These are phyloP conservation scores for Dictyostelium intermedium DNA, from an alignment of 78 protist species.

Conservation along the genomic window DNA sequence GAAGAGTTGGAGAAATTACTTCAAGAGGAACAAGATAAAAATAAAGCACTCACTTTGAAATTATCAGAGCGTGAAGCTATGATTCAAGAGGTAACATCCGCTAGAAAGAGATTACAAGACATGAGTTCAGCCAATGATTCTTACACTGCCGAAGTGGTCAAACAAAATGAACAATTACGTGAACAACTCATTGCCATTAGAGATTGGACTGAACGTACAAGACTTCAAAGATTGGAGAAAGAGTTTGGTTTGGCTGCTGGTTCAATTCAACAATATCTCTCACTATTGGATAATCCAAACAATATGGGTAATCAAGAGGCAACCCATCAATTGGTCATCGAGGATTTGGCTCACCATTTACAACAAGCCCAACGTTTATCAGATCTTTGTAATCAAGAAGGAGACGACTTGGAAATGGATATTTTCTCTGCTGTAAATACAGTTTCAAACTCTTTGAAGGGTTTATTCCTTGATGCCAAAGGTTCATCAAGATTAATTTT, in stretches of 20 bases:
- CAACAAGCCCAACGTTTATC: conserved; percentile 27
- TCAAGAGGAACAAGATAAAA: conserved; percentile 73
- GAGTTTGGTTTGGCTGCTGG: conserved; percentile 31
- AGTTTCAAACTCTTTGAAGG: conserved; percentile 21
- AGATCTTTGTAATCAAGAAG: conserved; percentile 24
- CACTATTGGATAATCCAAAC: conserved; percentile 68
- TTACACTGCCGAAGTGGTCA: conserved; percentile 64
- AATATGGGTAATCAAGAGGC: conserved; percentile 79
- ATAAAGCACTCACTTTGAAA: conserved; percentile 28
- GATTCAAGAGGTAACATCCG: conserved; percentile 39
- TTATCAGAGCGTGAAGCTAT: conserved; percentile 68
- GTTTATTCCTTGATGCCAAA: conserved; percentile 69
- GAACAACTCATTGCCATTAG: conserved; percentile 57
- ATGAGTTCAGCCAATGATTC: conserved; percentile 11
- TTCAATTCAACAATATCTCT: not conserved
- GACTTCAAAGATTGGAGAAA: conserved; percentile 34
- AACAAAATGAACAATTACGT: conserved; percentile 68
- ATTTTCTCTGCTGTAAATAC: conserved; percentile 27
- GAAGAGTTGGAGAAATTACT: conserved; percentile 66
- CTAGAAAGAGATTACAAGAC: conserved; percentile 64
- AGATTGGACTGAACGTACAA: conserved; percentile 54
- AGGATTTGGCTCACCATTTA: conserved; percentile 48
- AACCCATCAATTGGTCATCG: conserved; percentile 52
- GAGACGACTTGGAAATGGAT: conserved; percentile 64
- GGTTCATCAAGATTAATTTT: conserved; percentile 48